Base-by-base conservation (phyloP, 352 stramenopile species). In the Phytopythium cucurbitacearum region DNA sequence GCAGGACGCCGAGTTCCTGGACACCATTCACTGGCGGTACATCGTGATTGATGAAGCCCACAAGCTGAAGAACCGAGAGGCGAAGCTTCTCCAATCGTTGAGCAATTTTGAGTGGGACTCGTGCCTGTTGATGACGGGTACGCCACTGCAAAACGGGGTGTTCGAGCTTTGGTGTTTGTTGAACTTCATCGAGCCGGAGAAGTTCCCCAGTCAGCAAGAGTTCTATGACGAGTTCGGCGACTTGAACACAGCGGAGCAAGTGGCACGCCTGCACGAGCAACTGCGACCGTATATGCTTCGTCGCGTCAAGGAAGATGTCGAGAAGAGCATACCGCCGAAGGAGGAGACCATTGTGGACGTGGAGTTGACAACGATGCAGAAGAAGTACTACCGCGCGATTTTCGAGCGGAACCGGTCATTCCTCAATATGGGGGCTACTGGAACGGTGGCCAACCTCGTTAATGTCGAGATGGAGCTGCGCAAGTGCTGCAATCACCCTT, bases 261-360 rank as follows among this genome's bases (percentile, higher is more conserved):
- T 99, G 13, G 94, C 97, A 43, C 85, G 78, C 7, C 70, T 99
- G 42, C 97, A 99, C 56, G 77, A 96, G 8, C 93, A 98, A 59
- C 86, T 99, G 53, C 96, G 94, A 40, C 97, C 97, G 15, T 99
- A 98, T 65, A 98, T 99, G 93, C 77, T 99, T 49, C 94, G 97
- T 48, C 94, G 97, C 52, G 94, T 99, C 10, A 99, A 99, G 69
- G 97, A 99, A 77, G 97, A 99, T 76, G 98, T 99, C 6, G 98
- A 99, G 41, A 99, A 99, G 73, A 98, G 98, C 67, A 99, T 99
- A 57, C 95, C 95, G 7, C 86, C 91, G 21, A 98, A 98, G 59
- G 95, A 99, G 70, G 98, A 99, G 69, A 99, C 97, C n/a, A 96
- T 99, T 39, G 97, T 99, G 61, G 97, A 99, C 80, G 97, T 99